Evolutionary conservation across 2,329 filamentous ascomycete genomes (phyloP).

Genomic region (Colletotrichum scovillei): DNA sequence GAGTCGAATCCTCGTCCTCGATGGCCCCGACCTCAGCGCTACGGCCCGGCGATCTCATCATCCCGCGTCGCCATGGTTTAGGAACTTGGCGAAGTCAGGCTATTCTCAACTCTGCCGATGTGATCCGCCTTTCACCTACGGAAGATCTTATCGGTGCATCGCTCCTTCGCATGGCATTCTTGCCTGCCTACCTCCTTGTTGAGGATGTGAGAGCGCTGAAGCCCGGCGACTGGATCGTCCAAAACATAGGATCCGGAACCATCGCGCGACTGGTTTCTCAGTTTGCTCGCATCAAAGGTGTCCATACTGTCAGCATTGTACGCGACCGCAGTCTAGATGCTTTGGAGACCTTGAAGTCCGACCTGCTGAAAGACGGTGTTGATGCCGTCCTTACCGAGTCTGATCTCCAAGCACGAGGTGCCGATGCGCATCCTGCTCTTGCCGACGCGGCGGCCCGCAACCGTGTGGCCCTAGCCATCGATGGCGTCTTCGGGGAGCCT

Average conservation of each 20-base stretch:
- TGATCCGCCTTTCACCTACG: background rate
- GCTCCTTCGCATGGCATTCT: constrained; percentile 35
- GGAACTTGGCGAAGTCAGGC: constrained; percentile 40
- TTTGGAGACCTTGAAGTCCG: background rate
- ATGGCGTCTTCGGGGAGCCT: constrained; percentile 36
- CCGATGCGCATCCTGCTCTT: background rate
- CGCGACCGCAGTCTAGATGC: constrained; percentile 33
- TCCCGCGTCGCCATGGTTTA: constrained; percentile 29
- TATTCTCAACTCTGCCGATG: constrained; percentile 27
- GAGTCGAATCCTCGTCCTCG: background rate
- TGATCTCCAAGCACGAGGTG: constrained; percentile 15
- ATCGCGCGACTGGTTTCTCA: constrained; percentile 39
- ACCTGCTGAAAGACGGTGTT: background rate
- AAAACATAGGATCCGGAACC: constrained; percentile 37
- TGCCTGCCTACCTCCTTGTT: constrained; percentile 40
- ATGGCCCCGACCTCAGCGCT: background rate
- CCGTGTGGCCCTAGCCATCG: constrained; percentile 33
- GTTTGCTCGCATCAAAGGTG: constrained; percentile 35
- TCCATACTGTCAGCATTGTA: constrained; percentile 36
- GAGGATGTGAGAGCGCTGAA: constrained; percentile 26
- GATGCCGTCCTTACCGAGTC: constrained; percentile 35
- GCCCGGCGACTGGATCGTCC: constrained; percentile 41
- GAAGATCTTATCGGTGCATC: constrained; percentile 34
- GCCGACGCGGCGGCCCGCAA: background rate
- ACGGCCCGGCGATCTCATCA: constrained; percentile 27